Base-by-base conservation (phyloP, 148 eudicot genomes). In the Pouteria glomerata region DNA sequence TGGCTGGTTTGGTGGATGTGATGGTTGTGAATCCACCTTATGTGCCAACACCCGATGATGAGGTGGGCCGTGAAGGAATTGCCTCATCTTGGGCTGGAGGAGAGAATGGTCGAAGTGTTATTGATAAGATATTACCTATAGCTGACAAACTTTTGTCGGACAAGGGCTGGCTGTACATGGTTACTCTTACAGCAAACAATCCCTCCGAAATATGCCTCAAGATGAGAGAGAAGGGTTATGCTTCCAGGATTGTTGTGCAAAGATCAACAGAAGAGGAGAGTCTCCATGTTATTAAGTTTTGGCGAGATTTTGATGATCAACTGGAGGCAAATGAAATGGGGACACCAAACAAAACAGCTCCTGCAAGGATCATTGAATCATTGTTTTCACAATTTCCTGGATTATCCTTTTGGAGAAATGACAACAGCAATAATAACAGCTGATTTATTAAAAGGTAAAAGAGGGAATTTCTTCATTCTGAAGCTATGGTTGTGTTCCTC, bases 81-180 rank as follows among this genome's bases (percentile, higher is more conserved):
- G 82, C 85, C 14, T 76, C 97, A 70, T 63, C 97, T 45, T 95
- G 98, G 98, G 98, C 98, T 6, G 98, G 98, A 31, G 98, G 98
- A 16, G 89, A 89, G 82, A 84, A 95, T 79, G 98, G 98, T 6
- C 74, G 98, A 70, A 78, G 72, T 10, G 96, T 95, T 34, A 95
- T 91, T 68, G 93, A 95, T 63, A 89, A 79, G 76, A 91, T 95
- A 61, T 74, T 95, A 79, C 96, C 93, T 3, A 79, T 91, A 64
- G 93, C 88, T 66, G 91, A 91, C 68, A 76, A 74, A 51, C 88
- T 95, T 68, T 83, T 95, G 77, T 91, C 98, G 0, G 87, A 88
- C 23, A 85, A 74, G 63, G 98, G 98, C 7, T 95, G 98, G 96
- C 71, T 91, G 41, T 95, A 91, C 71, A 77, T 95, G 93, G 89